Evolutionary conservation across 257 asterid species (phyloP).

Genomic region (Penstemon davidsonii): DNA sequence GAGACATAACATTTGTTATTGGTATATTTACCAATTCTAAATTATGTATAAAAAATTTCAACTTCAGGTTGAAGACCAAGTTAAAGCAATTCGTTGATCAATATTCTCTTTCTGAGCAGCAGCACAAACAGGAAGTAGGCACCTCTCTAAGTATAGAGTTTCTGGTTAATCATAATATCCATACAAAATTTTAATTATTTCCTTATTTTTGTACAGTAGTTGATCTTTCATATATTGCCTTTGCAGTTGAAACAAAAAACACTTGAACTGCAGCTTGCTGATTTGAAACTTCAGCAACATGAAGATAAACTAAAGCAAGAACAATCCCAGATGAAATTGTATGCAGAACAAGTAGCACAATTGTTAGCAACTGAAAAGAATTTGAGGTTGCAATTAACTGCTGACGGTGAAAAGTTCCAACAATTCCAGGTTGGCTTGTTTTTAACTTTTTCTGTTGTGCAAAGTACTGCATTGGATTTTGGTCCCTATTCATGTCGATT

Average conservation of each 20-base stretch:
- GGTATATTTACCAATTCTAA: slow-evolving; percentile 6
- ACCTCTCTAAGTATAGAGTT: slow-evolving; percentile 13
- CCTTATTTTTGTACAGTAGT: slow-evolving; percentile 19
- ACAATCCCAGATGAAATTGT: slow-evolving; percentile 85
- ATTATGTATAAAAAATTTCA: slow-evolving; percentile 14
- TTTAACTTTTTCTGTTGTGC: neutral
- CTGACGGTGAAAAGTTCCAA: slow-evolving; percentile 97
- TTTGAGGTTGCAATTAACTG: slow-evolving; percentile 86
- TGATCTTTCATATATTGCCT: slow-evolving; percentile 25
- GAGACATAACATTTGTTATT: neutral
- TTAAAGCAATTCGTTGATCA: slow-evolving; percentile 85
- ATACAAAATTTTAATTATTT: slow-evolving; percentile 13
- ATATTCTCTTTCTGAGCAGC: slow-evolving; percentile 83
- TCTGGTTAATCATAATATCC: slow-evolving; percentile 14
- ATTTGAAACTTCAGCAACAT: slow-evolving; percentile 81
- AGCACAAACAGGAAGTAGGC: slow-evolving; percentile 75
- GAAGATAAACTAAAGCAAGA: slow-evolving; percentile 83
- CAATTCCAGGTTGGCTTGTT: slow-evolving; percentile 75
- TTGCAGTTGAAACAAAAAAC: slow-evolving; percentile 89
- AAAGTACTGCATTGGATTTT: neutral
- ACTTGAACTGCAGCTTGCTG: slow-evolving; percentile 91
- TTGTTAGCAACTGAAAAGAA: slow-evolving; percentile 87
- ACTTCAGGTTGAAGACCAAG: slow-evolving; percentile 80
- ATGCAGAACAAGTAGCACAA: slow-evolving; percentile 89
- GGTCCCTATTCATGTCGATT: neutral